A percentile compares a stretch with the other conserved stretches of the same genome.
Conservation (phyloP, 116 monocot genomes). For the Trichopus zeylanicus region DNA sequence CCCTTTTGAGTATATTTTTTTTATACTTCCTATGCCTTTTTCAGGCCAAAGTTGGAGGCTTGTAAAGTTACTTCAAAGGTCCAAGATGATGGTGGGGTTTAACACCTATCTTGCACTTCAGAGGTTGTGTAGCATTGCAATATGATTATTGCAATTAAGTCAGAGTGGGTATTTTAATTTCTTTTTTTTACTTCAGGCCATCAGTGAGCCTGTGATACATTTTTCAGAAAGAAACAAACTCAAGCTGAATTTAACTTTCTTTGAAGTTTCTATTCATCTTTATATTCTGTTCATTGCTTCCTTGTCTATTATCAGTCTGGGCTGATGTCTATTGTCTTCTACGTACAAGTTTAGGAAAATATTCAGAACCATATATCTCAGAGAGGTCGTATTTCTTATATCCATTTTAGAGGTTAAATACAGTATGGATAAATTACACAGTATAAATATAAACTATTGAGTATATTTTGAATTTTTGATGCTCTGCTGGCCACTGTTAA, state of each 20-base stretch:
- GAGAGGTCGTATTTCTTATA: no score
- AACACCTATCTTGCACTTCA: slow-evolving; percentile 11
- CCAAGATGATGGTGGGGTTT: slow-evolving; percentile 31
- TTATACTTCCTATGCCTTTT: slow-evolving; percentile 38
- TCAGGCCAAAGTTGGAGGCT: slow-evolving; percentile 56
- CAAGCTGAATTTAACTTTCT: background rate
- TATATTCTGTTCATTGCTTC: no score
- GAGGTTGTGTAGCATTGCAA: slow-evolving; percentile 22
- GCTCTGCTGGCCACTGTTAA: no score
- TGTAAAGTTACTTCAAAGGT: slow-evolving; percentile 49
- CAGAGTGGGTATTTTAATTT: slow-evolving; percentile 5
- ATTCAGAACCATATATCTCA: no score
- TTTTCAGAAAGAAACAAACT: background rate
- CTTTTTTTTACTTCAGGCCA: background rate
- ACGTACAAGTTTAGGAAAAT: no score
- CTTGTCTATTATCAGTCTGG: no score
- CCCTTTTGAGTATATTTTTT: slow-evolving; percentile 21
- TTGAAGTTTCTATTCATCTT: no score
- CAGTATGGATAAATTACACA: no score
- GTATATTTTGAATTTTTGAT: no score
- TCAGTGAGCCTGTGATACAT: background rate
- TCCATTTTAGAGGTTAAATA: no score
- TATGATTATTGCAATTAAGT: slow-evolving; percentile 15
- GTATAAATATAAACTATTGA: no score
- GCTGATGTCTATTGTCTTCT: no score